These are phyloP conservation scores for Xerocomus potaroensis DNA, from an alignment of 768 basidiomycete species.

Conservation along the genomic window DNA sequence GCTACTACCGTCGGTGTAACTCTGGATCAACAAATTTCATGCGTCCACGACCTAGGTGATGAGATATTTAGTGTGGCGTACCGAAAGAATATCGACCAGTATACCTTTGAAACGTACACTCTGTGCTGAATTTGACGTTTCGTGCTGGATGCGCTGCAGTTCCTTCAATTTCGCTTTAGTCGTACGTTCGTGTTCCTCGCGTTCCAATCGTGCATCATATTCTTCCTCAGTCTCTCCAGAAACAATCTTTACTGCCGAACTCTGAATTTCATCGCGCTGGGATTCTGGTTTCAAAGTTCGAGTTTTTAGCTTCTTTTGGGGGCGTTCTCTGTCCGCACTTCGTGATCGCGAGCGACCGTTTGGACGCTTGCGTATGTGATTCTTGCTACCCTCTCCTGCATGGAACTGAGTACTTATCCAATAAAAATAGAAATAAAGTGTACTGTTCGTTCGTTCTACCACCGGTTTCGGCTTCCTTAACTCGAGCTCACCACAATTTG, in stretches of 20 bases:
- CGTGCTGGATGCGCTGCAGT: constrained; percentile 45
- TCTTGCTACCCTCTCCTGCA: constrained; percentile 7
- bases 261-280: constrained; percentile 7
- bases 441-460: constrained; percentile 14
- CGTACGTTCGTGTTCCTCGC: constrained; percentile 59
- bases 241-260: constrained; percentile 4
- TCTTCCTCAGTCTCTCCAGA: constrained; percentile 64
- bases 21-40: constrained; percentile 70
- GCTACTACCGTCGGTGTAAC: constrained; percentile 29
- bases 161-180: constrained; percentile 45
- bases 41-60: constrained; percentile 51
- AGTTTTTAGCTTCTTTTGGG: constrained; percentile 26
- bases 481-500: constrained; percentile 83
- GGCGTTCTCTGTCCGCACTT: constrained; percentile 26
- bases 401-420: background rate
- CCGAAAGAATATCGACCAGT: background rate
- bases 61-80: background rate
- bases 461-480: constrained; percentile 37
- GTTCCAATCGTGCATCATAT: constrained; percentile 63
- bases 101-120: constrained; percentile 66
- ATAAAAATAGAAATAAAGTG: background rate
- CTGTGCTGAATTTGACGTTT: constrained; percentile 29
- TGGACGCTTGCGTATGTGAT: constrained; percentile 25
- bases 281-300: constrained; percentile 4
- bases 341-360: constrained; percentile 23